Evolutionary conservation across 495 filamentous ascomycete genomes (phyloP).

Genomic region (Hypoxylon subgilvum): DNA sequence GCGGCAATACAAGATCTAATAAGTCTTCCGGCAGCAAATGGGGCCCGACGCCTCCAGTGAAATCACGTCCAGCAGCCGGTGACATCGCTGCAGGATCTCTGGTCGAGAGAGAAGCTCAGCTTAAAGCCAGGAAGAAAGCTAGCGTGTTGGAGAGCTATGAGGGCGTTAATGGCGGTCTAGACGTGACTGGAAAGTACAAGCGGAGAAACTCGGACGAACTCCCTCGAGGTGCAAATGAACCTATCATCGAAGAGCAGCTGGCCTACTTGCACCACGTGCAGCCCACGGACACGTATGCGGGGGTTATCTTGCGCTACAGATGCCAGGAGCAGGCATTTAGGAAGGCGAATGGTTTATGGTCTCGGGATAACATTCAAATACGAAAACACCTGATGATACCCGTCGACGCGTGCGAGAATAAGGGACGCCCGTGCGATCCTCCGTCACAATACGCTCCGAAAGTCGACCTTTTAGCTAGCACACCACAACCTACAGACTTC

Average conservation of each 20-base stretch:
- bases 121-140: constrained; percentile 55
- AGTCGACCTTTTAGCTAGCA: constrained; percentile 55
- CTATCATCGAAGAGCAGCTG: constrained; percentile 68
- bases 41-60: constrained; percentile 49
- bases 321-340: constrained; percentile 79
- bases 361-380: constrained; percentile 84
- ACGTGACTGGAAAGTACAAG: constrained; percentile 58
- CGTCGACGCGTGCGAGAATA: constrained; percentile 86
- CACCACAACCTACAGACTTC: constrained; percentile 44
- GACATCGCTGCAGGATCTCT: constrained; percentile 57
- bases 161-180: constrained; percentile 54
- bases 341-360: constrained; percentile 92
- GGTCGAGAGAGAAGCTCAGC: constrained; percentile 53
- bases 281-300: constrained; percentile 81
- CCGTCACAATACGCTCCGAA: constrained; percentile 42
- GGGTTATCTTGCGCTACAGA: constrained; percentile 86
- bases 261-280: constrained; percentile 91
- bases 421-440: constrained; percentile 67
- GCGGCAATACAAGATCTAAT: constrained; percentile 17
- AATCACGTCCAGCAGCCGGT: constrained; percentile 44
- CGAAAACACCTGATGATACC: constrained; percentile 82
- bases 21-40: constrained; percentile 41
- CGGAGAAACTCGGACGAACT: constrained; percentile 60
- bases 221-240: constrained; percentile 38
- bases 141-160: constrained; percentile 60